Evolutionary conservation across 495 filamentous ascomycete species (phyloP), one percentile per base, ranked within the genome.

Genomic region (Neurospora discreta): DNA sequence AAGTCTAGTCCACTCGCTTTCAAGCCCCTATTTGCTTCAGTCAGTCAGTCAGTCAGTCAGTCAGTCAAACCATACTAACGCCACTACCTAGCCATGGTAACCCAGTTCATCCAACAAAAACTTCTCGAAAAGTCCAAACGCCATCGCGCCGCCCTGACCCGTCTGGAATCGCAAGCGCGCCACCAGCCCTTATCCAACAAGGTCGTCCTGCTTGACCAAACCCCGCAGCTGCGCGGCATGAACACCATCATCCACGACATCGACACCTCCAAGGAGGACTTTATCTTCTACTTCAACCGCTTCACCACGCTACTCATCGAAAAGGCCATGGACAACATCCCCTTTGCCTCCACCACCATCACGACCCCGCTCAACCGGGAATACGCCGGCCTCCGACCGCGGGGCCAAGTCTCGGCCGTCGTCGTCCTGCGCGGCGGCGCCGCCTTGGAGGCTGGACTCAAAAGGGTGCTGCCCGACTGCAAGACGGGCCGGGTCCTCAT

Each of bases 231-330:
- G 46, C 81, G 86, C 39, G 94, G 88, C 26, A 97, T 99, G 88
- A 94, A 91, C 80, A 97, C 94, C 0, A 90, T 98, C 69, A 88
- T 99, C 39, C 92, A 95, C 76, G 86, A 93, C 77, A 92, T 91
- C 30, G 86, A 90, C 52, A 95, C 91, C 1, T 82, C 89, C 13
- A 87, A 91, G 46, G 95, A 97, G 74, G 94, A 98, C 73, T 98
- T 97, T 78, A 93, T 97, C 70, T 98, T 98, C 80, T 97, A 97
- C 80, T 97, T 98, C 76, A 92, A 99, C 81, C 89, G 95, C 23
- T 82, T 98, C 42, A 87, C 90, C 3, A 88, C 89, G 1, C 82
- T 98, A n/a, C 84, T 99, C 8, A 88, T 99, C 39, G 94, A 98
- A 79, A 94, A 90, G 71, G 91, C 93, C 3, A 80, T 95, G 72